Percentiles rank a stretch among this genome's conserved stretches.
Evolutionary conservation across 1,284 basidiomycete species (phyloP).

Genomic region (Pterula multifida): DNA sequence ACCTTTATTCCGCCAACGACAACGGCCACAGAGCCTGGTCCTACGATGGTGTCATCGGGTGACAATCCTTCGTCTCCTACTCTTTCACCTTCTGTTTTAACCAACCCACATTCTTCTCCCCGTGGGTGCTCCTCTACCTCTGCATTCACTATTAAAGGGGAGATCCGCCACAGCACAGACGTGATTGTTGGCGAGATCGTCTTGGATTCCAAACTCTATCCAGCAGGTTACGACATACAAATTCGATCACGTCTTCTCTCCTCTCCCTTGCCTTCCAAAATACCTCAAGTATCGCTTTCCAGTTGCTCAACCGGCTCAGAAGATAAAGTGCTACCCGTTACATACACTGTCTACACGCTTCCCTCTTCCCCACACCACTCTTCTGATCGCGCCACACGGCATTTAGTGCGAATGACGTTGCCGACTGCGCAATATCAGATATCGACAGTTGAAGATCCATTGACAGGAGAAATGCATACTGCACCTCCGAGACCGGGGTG

Average conservation of each 20-base stretch:
- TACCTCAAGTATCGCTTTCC: neutral
- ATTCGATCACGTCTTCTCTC: conserved; percentile 14
- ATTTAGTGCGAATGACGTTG: conserved; percentile 65
- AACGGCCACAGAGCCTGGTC: neutral
- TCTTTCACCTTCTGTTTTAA: conserved; percentile 3
- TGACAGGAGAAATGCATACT: conserved; percentile 58
- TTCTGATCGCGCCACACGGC: conserved; percentile 52
- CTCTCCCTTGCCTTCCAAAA: neutral
- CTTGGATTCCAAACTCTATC: conserved; percentile 66
- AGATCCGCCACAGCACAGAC: conserved; percentile 43
- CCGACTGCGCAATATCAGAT: conserved; percentile 74
- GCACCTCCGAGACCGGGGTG: conserved; percentile 64
- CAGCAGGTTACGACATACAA: conserved; percentile 53
- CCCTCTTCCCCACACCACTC: conserved; percentile 76
- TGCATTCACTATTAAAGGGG: conserved; percentile 49
- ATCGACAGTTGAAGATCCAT: conserved; percentile 65
- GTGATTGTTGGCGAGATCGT: conserved; percentile 61
- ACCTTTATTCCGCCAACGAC: neutral
- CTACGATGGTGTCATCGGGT: neutral
- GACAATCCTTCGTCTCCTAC: neutral
- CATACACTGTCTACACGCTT: conserved; percentile 49
- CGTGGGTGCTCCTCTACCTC: conserved; percentile 25
- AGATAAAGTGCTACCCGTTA: conserved; percentile 33
- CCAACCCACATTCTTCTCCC: conserved; percentile 11
- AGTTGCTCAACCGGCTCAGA: conserved; percentile 2